Percentiles rank a stretch among this genome's conserved stretches.
Evolutionary conservation across 2,329 filamentous ascomycete species (phyloP).

Genomic region (Fusarium sp.): DNA sequence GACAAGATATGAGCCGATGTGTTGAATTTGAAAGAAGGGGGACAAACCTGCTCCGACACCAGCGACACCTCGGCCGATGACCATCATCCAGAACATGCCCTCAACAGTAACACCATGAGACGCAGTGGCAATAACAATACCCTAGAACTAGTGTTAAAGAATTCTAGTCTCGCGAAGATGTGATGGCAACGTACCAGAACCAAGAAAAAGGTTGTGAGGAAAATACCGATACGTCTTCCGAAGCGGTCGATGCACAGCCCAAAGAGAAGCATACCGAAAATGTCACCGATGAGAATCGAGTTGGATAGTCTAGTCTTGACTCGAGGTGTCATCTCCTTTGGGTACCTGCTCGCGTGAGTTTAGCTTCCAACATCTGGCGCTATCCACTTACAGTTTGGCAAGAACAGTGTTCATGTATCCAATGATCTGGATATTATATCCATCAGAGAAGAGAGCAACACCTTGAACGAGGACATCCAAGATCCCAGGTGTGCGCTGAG

Average conservation of each 20-base stretch:
- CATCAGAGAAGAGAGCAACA: constrained; percentile 5
- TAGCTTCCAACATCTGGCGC: background rate
- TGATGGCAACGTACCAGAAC: background rate
- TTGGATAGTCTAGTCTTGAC: constrained; percentile 7
- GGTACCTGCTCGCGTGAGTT: background rate
- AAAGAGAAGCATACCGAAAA: constrained; percentile 8
- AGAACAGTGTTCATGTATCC: constrained; percentile 10
- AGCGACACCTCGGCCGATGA: constrained; percentile 56
- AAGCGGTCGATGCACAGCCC: constrained; percentile 7
- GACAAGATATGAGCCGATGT: background rate
- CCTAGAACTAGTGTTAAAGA: background rate
- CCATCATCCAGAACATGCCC: constrained; percentile 63
- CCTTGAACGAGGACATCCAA: constrained; percentile 4
- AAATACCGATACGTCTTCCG: constrained; percentile 5
- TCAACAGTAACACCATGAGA: constrained; percentile 54
- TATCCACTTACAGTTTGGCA: background rate
- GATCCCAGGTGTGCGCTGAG: background rate
- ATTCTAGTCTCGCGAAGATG: background rate
- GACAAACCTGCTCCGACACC: constrained; percentile 58
- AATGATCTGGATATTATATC: constrained; percentile 10
- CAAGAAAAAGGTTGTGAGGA: constrained; percentile 9
- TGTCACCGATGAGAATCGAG: constrained; percentile 4
- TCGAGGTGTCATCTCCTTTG: background rate
- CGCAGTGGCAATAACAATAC: constrained; percentile 54
- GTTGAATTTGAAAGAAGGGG: constrained; percentile 31